These are phyloP conservation scores for Lactifluus echinatus DNA, from an alignment of 768 basidiomycete genomes.

Conservation along the genomic window DNA sequence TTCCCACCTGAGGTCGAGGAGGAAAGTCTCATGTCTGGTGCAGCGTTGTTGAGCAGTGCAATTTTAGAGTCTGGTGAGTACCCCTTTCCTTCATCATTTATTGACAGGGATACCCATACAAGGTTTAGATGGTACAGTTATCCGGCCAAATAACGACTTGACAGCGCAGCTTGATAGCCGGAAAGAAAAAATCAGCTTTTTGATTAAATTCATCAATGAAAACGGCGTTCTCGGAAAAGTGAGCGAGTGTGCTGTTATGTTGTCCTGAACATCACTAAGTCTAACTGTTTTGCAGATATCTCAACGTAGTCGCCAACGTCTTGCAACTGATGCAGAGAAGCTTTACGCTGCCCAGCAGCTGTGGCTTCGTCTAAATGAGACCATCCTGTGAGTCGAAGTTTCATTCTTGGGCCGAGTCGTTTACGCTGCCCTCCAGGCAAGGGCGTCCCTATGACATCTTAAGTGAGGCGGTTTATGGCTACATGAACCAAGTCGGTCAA, in stretches of 20 bases:
- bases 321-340: slow-evolving; percentile 82
- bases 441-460: slow-evolving; percentile 54
- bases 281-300: slow-evolving; percentile 53
- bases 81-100: neutral
- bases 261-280: neutral
- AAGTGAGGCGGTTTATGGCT: slow-evolving; percentile 58
- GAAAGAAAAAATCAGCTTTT: slow-evolving; percentile 67
- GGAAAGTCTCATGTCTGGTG: slow-evolving; percentile 70
- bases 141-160: slow-evolving; percentile 71
- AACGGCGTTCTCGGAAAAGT: slow-evolving; percentile 77
- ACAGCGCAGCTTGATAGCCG: slow-evolving; percentile 67
- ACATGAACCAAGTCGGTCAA: slow-evolving; percentile 53
- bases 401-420: neutral
- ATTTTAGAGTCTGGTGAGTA: slow-evolving; percentile 64
- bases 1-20: slow-evolving; percentile 75
- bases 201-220: slow-evolving; percentile 85
- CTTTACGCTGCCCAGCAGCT: slow-evolving; percentile 72
- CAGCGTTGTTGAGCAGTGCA: slow-evolving; percentile 62
- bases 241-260: slow-evolving; percentile 12
- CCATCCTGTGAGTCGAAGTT: slow-evolving; percentile 42
- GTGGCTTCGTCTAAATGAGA: slow-evolving; percentile 69
- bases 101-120: neutral
- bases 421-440: slow-evolving; percentile 30
- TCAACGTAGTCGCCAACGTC: slow-evolving; percentile 61
- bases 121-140: slow-evolving; percentile 53